phyloP scores from a whole-genome alignment of 805 yeast genomes.

The Candida palmyrensis region DNA sequence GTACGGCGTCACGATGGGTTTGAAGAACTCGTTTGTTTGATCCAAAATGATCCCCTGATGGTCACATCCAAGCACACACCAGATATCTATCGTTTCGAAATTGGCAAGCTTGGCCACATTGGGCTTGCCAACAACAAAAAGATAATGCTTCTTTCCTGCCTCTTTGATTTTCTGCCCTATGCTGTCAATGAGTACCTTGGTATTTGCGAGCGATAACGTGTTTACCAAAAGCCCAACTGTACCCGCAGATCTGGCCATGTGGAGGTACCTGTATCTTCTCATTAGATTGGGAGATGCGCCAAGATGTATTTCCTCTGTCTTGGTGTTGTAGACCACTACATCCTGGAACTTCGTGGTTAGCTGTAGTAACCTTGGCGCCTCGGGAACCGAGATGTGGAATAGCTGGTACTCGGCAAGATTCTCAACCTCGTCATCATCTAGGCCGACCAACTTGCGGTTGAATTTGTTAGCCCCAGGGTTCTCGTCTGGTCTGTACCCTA shows the following conservation, averaged over 20 bases:
- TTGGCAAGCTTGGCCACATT: conserved; percentile 96
- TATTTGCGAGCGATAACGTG: conserved; percentile 76
- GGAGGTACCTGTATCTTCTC: conserved; percentile 83
- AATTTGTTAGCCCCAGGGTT: conserved; percentile 18
- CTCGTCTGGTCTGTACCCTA: conserved; percentile 37
- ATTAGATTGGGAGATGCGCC: conserved; percentile 78
- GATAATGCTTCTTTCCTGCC: conserved; percentile 87
- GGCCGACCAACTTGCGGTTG: conserved; percentile 2
- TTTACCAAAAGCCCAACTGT: conserved; percentile 90
- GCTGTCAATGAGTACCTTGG: conserved; percentile 58
- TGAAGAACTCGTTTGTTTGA: conserved; percentile 71
- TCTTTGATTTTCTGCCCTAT: conserved; percentile 56
- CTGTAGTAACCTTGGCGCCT: conserved; percentile 72
- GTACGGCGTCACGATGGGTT: conserved; percentile 91
- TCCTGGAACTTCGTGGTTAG: conserved; percentile 65
- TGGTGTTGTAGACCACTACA: conserved; percentile 47
- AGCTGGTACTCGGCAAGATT: conserved; percentile 45
- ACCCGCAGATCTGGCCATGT: conserved; percentile 83
- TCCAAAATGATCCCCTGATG: conserved; percentile 89
- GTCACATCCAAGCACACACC: conserved; percentile 95
- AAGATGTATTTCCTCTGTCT: conserved; percentile 19
- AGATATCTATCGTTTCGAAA: conserved; percentile 87
- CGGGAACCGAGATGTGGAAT: conserved; percentile 70
- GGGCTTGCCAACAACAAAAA: conserved; percentile 96
- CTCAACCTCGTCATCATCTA: not conserved